phyloP scores from a whole-genome alignment of 306 rosid genomes.

The Vigna mungo region DNA sequence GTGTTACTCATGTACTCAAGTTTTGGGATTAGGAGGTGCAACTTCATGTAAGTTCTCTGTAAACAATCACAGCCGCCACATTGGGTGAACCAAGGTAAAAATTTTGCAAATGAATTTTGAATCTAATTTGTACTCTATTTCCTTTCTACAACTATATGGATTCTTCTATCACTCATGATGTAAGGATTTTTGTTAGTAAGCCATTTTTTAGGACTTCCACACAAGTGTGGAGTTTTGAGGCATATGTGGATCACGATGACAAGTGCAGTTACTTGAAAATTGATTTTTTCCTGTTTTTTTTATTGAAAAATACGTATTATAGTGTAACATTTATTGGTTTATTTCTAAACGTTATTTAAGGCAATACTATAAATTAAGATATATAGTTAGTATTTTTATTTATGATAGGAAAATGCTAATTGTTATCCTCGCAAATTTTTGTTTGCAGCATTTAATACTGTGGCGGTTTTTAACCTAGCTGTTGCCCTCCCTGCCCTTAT shows the following conservation, averaged over 20 bases:
- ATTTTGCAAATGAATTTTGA: not conserved
- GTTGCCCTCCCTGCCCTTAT: too few species aligned
- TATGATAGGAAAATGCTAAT: too few species aligned
- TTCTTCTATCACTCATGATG: not conserved
- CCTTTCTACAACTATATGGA: not conserved
- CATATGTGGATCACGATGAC: not conserved
- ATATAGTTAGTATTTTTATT: too few species aligned
- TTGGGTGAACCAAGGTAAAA: constrained; percentile 2
- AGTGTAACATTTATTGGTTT: too few species aligned
- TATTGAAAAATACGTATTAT: too few species aligned
- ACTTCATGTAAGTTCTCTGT: not conserved
- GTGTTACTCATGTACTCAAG: not conserved
- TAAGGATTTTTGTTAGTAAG: not conserved
- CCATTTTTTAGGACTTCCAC: not conserved
- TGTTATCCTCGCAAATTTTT: too few species aligned
- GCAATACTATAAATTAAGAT: too few species aligned
- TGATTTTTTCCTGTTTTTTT: too few species aligned
- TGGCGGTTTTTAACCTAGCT: too few species aligned
- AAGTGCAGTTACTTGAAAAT: too few species aligned
- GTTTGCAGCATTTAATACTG: too few species aligned
- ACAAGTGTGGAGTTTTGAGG: not conserved
- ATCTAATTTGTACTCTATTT: not conserved
- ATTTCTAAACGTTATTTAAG: too few species aligned
- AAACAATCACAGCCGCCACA: not conserved
- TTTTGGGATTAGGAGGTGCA: not conserved